Evolutionary conservation across 495 filamentous ascomycete species (phyloP), one percentile per base, ranked within the genome.

Genomic region (Cryomyces antarcticus): DNA sequence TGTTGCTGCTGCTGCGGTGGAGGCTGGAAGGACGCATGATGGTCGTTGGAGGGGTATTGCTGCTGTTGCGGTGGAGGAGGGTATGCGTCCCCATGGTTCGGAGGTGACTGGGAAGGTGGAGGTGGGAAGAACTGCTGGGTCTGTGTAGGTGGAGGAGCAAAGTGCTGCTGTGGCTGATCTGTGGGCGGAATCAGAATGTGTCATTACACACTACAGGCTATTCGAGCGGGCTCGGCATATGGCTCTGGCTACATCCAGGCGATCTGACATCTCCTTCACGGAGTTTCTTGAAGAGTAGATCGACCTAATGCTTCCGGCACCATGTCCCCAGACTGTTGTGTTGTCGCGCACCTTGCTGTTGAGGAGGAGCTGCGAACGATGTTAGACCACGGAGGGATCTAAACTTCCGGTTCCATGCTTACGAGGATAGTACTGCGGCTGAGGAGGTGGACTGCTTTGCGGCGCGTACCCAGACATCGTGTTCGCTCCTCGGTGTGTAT

Each of bases 81-180:
- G 10, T 38, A 48, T 55, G 49, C 37, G 51, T 47, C 39, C 39
- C 50, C 31, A 24, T 24, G 17, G 17, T 24, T 24, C 31, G 47
- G 48, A 11, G 49, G 52, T 49, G 38, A 55, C 57, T 39, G 57
- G 41, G 50, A 42, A 17, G 50, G 57, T 1, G 64, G 63, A 41
- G 65, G 57, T 5, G 61, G 54, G 12, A 51, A 58, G 46, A 46
- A 53, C 35, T 66, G 64, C 44, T 64, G 65, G 30, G 63, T 58
- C 35, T 51, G 61, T 36, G 41, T 54, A 35, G 38, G 30, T 7
- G 55, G 61, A 5, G 50, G 51, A n/a, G 52, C 45, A 29, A 46
- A 39, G 38, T 55, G 50, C 52, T 55, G 44, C 54, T 55, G 39
- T 57, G 36, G 39, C 9, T 47, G 43, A 24, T 40, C 41, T 43